A percentile compares a stretch with the other conserved stretches of the same genome.
These are phyloP conservation scores for Phytopythium oedochilum DNA, from an alignment of 352 stramenopile genomes.

Conservation along the genomic window DNA sequence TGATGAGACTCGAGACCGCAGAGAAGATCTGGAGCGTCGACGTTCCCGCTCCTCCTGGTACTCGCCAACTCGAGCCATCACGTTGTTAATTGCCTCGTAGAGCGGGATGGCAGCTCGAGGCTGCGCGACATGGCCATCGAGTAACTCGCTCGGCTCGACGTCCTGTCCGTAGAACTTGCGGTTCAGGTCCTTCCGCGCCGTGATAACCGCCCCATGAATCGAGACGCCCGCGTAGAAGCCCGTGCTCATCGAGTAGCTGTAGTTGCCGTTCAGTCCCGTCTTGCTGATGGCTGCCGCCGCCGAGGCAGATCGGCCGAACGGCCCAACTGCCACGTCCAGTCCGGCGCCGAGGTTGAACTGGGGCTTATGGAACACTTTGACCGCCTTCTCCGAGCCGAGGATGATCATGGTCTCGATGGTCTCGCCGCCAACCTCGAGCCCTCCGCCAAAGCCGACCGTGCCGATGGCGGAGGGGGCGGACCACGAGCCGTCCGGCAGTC, in stretches of 20 bases:
- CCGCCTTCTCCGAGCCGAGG: conserved; percentile 71
- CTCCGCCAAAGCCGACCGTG: conserved; percentile 48
- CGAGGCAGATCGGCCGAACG: conserved; percentile 50
- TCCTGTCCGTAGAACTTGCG: conserved; percentile 83
- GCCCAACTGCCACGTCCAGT: conserved; percentile 73
- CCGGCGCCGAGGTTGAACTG: conserved; percentile 79
- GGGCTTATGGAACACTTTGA: conserved; percentile 72
- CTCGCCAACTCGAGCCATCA: conserved; percentile 9
- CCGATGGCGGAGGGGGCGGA: conserved; percentile 85
- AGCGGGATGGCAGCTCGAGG: conserved; percentile 21
- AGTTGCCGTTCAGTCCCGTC: conserved; percentile 65
- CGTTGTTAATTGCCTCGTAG: conserved; percentile 31
- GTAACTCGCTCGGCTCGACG: conserved; percentile 18
- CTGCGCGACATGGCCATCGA: conserved; percentile 24
- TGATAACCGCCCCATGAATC: conserved; percentile 78
- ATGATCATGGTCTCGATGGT: conserved; percentile 88
- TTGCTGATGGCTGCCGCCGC: conserved; percentile 37
- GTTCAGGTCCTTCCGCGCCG: conserved; percentile 67
- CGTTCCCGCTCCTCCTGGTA: background rate
- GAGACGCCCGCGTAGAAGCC: conserved; percentile 82
- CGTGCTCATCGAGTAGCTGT: conserved; percentile 83
- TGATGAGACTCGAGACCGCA: background rate
- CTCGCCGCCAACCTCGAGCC: conserved; percentile 79
- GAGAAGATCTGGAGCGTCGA: background rate
- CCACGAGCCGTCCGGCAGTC: conserved; percentile 62